These are phyloP conservation scores for Musa schizocarpa DNA, from an alignment of 176 grass and related monocot genomes.

Conservation along the genomic window DNA sequence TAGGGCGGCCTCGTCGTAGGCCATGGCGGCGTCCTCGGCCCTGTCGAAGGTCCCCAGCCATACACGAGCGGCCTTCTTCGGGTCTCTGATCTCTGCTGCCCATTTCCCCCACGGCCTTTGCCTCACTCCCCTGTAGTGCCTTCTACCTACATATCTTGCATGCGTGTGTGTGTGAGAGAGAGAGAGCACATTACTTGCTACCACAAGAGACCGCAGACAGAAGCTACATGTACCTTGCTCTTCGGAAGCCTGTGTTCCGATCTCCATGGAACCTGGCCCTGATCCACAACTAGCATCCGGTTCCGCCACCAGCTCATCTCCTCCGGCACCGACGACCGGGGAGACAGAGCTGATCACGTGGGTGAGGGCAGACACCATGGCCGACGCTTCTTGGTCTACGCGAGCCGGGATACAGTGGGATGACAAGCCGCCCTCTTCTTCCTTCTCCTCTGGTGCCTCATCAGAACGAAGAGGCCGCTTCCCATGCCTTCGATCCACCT, in stretches of 20 bases:
- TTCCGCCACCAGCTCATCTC: background rate
- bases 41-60: slow-evolving; percentile 77
- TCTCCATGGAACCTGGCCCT: background rate
- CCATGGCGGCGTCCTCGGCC: slow-evolving; percentile 49
- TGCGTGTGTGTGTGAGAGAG: background rate
- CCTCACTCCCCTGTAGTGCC: slow-evolving; percentile 51
- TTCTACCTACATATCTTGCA: background rate
- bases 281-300: no score
- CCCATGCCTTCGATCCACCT: slow-evolving; percentile 78
- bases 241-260: slow-evolving; percentile 8
- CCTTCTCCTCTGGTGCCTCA: slow-evolving; percentile 23
- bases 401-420: slow-evolving; percentile 50
- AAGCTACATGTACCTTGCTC: slow-evolving; percentile 29
- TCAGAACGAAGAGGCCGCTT: slow-evolving; percentile 70
- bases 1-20: slow-evolving; percentile 65
- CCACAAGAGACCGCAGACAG: background rate
- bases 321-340: background rate
- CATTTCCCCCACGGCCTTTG: slow-evolving; percentile 76
- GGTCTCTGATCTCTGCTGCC: slow-evolving; percentile 72
- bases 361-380: slow-evolving; percentile 76
- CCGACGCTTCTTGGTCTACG: slow-evolving; percentile 51
- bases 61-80: slow-evolving; percentile 51
- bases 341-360: slow-evolving; percentile 57
- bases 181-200: no score
- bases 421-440: slow-evolving; percentile 19